Conservation (phyloP, 83 land plant species). For the Diphasiastrum complanatum region DNA sequence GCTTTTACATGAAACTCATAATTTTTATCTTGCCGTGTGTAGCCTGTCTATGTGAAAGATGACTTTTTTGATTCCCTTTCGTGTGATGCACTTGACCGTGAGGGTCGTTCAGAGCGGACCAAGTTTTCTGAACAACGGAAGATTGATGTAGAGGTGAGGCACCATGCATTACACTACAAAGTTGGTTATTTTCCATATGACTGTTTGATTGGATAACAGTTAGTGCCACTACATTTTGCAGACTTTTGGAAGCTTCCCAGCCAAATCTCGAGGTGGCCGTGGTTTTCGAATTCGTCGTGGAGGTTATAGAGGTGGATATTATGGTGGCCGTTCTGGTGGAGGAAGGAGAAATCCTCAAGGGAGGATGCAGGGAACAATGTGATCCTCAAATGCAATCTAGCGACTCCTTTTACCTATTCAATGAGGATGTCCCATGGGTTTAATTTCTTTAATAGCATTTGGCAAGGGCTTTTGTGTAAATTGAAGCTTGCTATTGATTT, state of each 20-base stretch:
- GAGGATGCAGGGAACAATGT: conserved; percentile 37
- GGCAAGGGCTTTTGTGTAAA: no score
- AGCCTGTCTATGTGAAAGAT: conserved; percentile 73
- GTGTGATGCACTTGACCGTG: conserved; percentile 57
- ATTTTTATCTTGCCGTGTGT: no score
- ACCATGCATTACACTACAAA: no score
- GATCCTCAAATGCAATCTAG: conserved; percentile 16
- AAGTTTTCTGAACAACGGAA: conserved; percentile 80
- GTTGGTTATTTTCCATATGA: no score
- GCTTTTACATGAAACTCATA: no score
- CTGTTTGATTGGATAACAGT: no score
- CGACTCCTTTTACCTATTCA: no score
- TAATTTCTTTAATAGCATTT: no score
- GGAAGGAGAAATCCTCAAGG: conserved; percentile 41
- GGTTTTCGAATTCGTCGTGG: conserved; percentile 46
- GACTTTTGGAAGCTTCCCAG: conserved; percentile 63
- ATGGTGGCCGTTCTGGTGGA: conserved; percentile 31
- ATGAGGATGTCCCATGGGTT: no score
- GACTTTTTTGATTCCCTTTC: conserved; percentile 89
- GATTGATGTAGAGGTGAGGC: conserved; percentile 89
- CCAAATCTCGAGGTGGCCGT: conserved; percentile 47
- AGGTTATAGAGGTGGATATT: conserved; percentile 41
- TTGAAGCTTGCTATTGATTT: no score
- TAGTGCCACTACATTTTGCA: no score
- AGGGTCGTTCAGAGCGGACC: conserved; percentile 41